Base-by-base conservation (phyloP, 495 filamentous ascomycete species). In the Hapsidospora chrysogenum region DNA sequence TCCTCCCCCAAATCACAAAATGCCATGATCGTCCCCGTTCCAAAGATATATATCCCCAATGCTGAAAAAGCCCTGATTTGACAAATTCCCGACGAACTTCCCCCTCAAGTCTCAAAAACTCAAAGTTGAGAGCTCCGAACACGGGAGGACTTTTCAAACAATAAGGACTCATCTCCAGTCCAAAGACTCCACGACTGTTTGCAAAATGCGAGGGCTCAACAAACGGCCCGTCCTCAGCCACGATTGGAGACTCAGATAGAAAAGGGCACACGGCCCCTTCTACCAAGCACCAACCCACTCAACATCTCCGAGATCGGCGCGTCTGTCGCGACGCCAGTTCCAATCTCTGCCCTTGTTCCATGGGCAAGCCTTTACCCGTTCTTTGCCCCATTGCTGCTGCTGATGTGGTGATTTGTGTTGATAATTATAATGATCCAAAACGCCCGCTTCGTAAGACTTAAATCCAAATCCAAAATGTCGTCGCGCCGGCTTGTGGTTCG, bases 231-330 rank as follows among this genome's bases (percentile, higher is more conserved):
- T 53, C 11, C 56, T 42, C 56, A 66, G 66, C 66, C 64, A 70
- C 68, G 67, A 68, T 54, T 66, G 66, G 46, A 57, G 48, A 44
- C 31, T 28, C 13, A 21, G 40, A 45, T 46, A 29, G 16, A 29
- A 29, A 3, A 11, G 27, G 10, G 27, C 11, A 14, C 17, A 32
- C 10, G 13, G 30, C 13, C 14, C 15, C 33, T 81, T 74, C 47
- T 79, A 68, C 79, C 81, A 89, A 54, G 76, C 81, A 61, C 83
- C 85, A 69, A 92, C 81, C 68, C 85, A 85, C 66, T 86, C 83
- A 51, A 80, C 56, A 51, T 85, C 82, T 47, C 75, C 74, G 49
- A 80, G 69, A 50, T 76, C 60, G 45, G 63, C 63, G 43, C 66
- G 71, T 47, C 72, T 70, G 43, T 74, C 64, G 43, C 66, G 72